Percentiles rank a stretch among this genome's conserved stretches.
phyloP scores from a whole-genome alignment of 257 asterid species.

The Ajuga chamaepitys region DNA sequence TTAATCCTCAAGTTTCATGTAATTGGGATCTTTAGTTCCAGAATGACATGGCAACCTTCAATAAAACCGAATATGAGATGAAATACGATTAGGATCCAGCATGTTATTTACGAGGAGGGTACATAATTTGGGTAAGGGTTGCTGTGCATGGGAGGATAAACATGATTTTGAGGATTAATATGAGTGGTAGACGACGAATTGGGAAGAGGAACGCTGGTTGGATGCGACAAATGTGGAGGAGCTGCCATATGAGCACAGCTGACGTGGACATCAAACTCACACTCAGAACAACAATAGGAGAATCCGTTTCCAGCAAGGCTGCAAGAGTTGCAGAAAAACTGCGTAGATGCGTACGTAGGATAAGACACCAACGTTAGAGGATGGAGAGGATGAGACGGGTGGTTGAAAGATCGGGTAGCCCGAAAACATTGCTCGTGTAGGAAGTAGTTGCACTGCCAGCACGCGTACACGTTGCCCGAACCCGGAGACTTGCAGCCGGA shows the following conservation, averaged over 20 bases:
- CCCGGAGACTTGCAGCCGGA: constrained; percentile 47
- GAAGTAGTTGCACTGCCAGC: constrained; percentile 61
- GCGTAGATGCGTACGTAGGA: constrained; percentile 48
- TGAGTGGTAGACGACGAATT: neutral
- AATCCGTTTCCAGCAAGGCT: constrained; percentile 40
- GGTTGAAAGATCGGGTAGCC: constrained; percentile 41
- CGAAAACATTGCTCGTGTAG: constrained; percentile 53
- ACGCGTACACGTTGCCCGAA: constrained; percentile 33
- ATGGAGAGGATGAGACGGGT: constrained; percentile 45
- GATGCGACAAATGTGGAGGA: constrained; percentile 4
- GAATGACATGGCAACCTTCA: too few relatives aligned
- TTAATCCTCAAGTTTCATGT: neutral
- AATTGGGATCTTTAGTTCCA: neutral
- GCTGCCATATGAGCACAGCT: constrained; percentile 39
- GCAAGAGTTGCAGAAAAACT: constrained; percentile 54
- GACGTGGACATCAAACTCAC: constrained; percentile 62
- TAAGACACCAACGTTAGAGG: constrained; percentile 51
- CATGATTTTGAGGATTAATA: neutral
- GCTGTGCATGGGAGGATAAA: constrained; percentile 21
- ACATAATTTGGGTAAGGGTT: constrained; percentile 14
- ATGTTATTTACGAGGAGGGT: neutral
- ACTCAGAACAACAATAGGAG: constrained; percentile 52
- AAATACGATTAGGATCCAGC: neutral
- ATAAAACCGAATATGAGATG: neutral
- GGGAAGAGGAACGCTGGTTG: constrained; percentile 17